Percentiles rank a stretch among this genome's conserved stretches.
phyloP scores from a whole-genome alignment of 2,329 filamentous ascomycete species.

The Xylaria sp. region DNA sequence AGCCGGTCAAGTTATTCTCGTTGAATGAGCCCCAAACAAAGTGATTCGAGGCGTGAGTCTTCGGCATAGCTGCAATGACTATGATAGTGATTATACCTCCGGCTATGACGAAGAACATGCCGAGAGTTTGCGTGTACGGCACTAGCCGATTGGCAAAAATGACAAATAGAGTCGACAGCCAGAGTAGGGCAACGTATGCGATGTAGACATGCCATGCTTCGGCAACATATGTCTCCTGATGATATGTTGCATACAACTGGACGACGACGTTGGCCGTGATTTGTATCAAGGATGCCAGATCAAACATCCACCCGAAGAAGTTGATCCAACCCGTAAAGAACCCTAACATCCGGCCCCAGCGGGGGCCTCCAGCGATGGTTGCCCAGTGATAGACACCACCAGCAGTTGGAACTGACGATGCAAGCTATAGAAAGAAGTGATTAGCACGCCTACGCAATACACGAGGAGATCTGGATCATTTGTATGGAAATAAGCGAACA shows the following conservation, averaged over 20 bases:
- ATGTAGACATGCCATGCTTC: conserved; percentile 70
- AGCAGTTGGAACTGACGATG: conserved; percentile 69
- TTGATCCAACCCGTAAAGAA: conserved; percentile 63
- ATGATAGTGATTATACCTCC: conserved; percentile 65
- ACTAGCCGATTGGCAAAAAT: conserved; percentile 67
- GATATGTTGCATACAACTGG: conserved; percentile 70
- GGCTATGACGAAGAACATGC: conserved; percentile 66
- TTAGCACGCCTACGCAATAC: conserved; percentile 25
- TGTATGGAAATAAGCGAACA: background rate
- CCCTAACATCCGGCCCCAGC: conserved; percentile 63
- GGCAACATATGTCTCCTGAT: conserved; percentile 61
- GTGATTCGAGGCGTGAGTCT: conserved; percentile 59
- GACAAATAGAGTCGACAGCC: conserved; percentile 62
- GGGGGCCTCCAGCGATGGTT: conserved; percentile 65
- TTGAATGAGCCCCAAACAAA: conserved; percentile 65
- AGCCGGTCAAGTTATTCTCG: conserved; percentile 63
- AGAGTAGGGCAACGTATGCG: conserved; percentile 66
- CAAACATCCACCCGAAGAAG: conserved; percentile 72
- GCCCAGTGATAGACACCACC: conserved; percentile 72
- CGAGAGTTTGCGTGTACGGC: conserved; percentile 63
- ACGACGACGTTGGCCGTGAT: conserved; percentile 70
- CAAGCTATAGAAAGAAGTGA: conserved; percentile 54
- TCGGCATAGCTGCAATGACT: conserved; percentile 65
- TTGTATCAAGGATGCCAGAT: conserved; percentile 67
- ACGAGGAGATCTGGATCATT: background rate